A percentile compares a stretch with the other conserved stretches of the same genome.
These are phyloP conservation scores for Lagerstroemia speciosa DNA, from an alignment of 345 rosid species.

Conservation along the genomic window DNA sequence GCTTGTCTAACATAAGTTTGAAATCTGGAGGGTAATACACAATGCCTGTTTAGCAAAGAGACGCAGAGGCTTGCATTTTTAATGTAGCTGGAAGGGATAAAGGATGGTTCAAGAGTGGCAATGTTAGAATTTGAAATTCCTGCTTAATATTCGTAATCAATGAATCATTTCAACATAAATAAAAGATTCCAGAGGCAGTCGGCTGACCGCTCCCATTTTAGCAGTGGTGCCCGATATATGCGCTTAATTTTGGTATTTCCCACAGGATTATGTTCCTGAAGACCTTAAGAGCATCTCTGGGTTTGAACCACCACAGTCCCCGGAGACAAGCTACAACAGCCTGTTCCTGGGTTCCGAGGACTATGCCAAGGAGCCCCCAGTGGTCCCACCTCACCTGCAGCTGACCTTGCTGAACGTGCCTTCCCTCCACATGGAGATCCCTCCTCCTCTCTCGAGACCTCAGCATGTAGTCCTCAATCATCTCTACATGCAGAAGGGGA, in stretches of 20 bases:
- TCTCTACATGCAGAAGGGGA: slow-evolving; percentile 93
- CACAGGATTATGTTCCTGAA: slow-evolving; percentile 92
- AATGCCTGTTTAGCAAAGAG: too few relatives aligned
- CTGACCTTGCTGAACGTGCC: slow-evolving; percentile 78
- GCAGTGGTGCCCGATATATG: not conserved
- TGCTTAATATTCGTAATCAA: too few relatives aligned
- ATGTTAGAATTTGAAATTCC: too few relatives aligned
- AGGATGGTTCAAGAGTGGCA: too few relatives aligned
- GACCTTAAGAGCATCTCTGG: slow-evolving; percentile 84
- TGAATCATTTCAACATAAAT: too few relatives aligned
- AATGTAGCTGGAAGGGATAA: too few relatives aligned
- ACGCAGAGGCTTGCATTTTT: too few relatives aligned
- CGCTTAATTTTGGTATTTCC: not conserved
- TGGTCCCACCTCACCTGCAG: slow-evolving; percentile 85
- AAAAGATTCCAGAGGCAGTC: too few relatives aligned
- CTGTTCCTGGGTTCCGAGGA: slow-evolving; percentile 68
- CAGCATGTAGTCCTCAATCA: slow-evolving; percentile 92
- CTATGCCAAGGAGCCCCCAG: slow-evolving; percentile 86
- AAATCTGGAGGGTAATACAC: too few relatives aligned
- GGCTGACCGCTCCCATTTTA: too few relatives aligned
- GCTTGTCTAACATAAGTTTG: too few relatives aligned
- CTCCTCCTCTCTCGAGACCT: slow-evolving; percentile 71
- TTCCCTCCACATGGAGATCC: slow-evolving; percentile 57
- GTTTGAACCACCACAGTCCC: slow-evolving; percentile 86
- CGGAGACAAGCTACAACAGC: slow-evolving; percentile 72